Base-by-base conservation (phyloP, 169 alveolate genomes). In the Eimeria nieschulzi region DNA sequence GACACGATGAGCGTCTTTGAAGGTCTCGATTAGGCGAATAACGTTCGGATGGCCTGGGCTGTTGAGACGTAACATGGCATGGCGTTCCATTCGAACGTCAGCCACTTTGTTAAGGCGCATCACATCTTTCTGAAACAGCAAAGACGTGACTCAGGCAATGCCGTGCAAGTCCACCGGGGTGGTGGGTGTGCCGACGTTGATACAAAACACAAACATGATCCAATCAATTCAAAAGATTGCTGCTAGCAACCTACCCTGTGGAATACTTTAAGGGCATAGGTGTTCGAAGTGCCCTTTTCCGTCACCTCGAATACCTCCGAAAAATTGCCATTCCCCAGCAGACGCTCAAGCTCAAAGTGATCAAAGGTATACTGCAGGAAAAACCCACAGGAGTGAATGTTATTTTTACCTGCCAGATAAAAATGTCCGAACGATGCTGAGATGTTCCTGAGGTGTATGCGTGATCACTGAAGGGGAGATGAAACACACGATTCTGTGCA, bases 271-370 rank as follows among this genome's bases (percentile, higher is more conserved):
- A 96, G 93, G n/a, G 98, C 97, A 80, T 78, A 96, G 23, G 93
- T 87, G 72, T 91, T 93, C 33, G 93, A 83, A 25, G 96, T 97
- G 71, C 94, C 91, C 76, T 94, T 95, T 25, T 94, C 95, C 59
- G 96, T 94, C 53, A 95, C 98, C 85, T 94, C 95, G 93, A 96
- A 96, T 15, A 96, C 96, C 54, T 95, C 96, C 26, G 97, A 96
- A 76, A 95, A 95, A 75, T 95, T 96, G 10, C 97, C 98, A 66
- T 94, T 70, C 53, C 98, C 98, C 54, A 96, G 88, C 78, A 87
- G 93, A 82, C 97, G 94, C 68, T 96, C 96, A 70, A 95, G 85
- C 56, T 92, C 95, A 83, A 96, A 96, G 82, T 96, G 96, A 61
- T 95, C 97, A 26, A 66, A 46, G 19, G 92, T 53, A 54, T 25